phyloP scores from a whole-genome alignment of 2,329 filamentous ascomycete genomes.

The Hymenoscyphus salicellus region DNA sequence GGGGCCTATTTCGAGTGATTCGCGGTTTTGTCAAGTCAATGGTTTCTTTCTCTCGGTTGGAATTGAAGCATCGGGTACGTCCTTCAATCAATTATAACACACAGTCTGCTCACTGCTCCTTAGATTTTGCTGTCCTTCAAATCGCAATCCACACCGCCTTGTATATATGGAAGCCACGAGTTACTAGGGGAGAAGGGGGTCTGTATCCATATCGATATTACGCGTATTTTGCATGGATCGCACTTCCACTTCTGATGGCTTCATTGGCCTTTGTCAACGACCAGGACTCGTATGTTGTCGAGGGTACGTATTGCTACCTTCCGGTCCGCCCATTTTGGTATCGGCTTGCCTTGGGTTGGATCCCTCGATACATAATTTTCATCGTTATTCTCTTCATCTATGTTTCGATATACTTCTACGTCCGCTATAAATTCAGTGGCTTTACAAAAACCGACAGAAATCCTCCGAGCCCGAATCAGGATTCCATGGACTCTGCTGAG shows the following conservation, averaged over 20 bases:
- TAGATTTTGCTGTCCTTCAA: constrained; percentile 66
- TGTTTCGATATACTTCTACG: constrained; percentile 66
- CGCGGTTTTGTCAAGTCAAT: constrained; percentile 62
- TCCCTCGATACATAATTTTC: constrained; percentile 70
- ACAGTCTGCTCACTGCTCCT: constrained; percentile 10
- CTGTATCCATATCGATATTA: constrained; percentile 64
- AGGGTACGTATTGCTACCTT: constrained; percentile 68
- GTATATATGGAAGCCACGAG: constrained; percentile 62
- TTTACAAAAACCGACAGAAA: constrained; percentile 25
- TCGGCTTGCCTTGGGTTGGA: constrained; percentile 65
- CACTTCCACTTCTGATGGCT: constrained; percentile 59
- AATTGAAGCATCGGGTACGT: constrained; percentile 61
- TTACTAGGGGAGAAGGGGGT: constrained; percentile 53
- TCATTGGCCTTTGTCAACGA: constrained; percentile 61
- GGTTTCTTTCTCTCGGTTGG: constrained; percentile 66
- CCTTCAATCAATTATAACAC: neutral
- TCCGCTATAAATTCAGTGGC: constrained; percentile 42
- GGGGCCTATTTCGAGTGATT: constrained; percentile 49
- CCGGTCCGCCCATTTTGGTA: constrained; percentile 68
- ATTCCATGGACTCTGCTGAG: constrained; percentile 16
- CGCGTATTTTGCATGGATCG: constrained; percentile 56
- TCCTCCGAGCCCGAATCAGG: constrained; percentile 12
- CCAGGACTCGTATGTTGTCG: constrained; percentile 54
- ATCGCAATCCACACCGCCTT: constrained; percentile 72
- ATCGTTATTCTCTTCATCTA: constrained; percentile 63